A percentile compares a stretch with the other conserved stretches of the same genome.
Evolutionary conservation across 2,329 filamentous ascomycete species (phyloP).

Genomic region (Fusarium sp.): DNA sequence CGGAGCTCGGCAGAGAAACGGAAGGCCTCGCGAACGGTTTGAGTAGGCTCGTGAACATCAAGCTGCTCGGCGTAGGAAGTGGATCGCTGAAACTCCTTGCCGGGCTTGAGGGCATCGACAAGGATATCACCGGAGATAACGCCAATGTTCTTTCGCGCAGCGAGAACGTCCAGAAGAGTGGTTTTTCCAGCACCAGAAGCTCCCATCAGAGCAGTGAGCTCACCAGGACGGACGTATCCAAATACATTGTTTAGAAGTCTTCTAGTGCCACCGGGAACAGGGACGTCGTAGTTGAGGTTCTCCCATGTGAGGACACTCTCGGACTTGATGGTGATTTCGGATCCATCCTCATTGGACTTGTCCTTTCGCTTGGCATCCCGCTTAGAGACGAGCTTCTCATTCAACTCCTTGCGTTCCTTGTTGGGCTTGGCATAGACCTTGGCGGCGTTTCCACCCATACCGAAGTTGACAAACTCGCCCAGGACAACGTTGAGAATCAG

Average conservation of each 20-base stretch:
- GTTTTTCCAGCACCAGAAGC: constrained; percentile 91
- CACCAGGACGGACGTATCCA: constrained; percentile 83
- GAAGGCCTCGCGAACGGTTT: constrained; percentile 75
- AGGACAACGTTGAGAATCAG: constrained; percentile 81
- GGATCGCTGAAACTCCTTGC: constrained; percentile 73
- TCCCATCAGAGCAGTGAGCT: constrained; percentile 86
- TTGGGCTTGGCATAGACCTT: constrained; percentile 83
- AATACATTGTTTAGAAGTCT: constrained; percentile 70
- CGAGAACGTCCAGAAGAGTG: constrained; percentile 84
- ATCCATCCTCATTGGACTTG: constrained; percentile 61
- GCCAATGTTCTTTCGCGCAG: constrained; percentile 73
- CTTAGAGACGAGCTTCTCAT: constrained; percentile 73
- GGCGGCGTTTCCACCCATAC: constrained; percentile 84
- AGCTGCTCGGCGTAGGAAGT: constrained; percentile 76
- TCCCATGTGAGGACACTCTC: constrained; percentile 88
- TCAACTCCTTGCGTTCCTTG: constrained; percentile 76
- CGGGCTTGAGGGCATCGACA: constrained; percentile 70
- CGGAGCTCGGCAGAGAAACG: constrained; percentile 75
- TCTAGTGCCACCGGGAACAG: constrained; percentile 69
- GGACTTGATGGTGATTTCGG: constrained; percentile 71
- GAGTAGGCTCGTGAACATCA: constrained; percentile 73
- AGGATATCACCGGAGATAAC: constrained; percentile 71
- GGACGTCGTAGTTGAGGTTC: constrained; percentile 83
- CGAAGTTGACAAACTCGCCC: constrained; percentile 84
- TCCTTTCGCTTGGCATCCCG: constrained; percentile 68